Evolutionary conservation across 140 eudicot genomes (phyloP), one percentile per base, ranked within the genome.

Genomic region (Stevia rebaudiana): DNA sequence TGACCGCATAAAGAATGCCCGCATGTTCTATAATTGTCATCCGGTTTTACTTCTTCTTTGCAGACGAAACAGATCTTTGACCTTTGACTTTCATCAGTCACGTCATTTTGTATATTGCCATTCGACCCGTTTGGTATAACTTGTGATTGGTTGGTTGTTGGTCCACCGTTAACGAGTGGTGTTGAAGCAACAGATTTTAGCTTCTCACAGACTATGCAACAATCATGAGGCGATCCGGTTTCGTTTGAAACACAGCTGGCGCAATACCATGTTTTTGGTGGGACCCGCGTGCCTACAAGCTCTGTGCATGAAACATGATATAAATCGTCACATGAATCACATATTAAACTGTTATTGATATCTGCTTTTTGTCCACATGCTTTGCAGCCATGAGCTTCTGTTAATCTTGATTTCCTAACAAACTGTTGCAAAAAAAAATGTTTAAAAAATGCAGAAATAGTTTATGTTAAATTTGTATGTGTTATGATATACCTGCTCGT

Each of bases 301-400:
- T 81, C 74, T 16, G 81, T 79, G 53, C 98, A 92, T 11, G 83
- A 73, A 21, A 88, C 65, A 41, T 92, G 98, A 68, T 77, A 91
- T 57, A 78, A 77, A 40, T 73, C 89, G 74, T 92, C 98, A 58
- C 98, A 92, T 0, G 86, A 81, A 76, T 88, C 96, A 69, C 98
- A 88, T 3, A 85, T 90, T 40, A 92, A 72, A 69, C 85, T 56
- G 43, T 79, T 76, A 58, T 73, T 49, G 41, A 78, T 81, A 58
- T 88, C 83, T 17, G 87, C 65, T 51, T 71, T 73, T 54, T 70
- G 68, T 63, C 85, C 80, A 65, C 98, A 92, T 37, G 40, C 77
- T 30, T 67, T 60, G 80, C 98, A 91, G 28, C 78, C 52, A 40
- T 63, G 36, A 48, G 78, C 70, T 41, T 79, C 81, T 31, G 81